These are phyloP conservation scores for Dictyostelium brefeldianum DNA, from an alignment of 78 protist genomes.

Conservation along the genomic window DNA sequence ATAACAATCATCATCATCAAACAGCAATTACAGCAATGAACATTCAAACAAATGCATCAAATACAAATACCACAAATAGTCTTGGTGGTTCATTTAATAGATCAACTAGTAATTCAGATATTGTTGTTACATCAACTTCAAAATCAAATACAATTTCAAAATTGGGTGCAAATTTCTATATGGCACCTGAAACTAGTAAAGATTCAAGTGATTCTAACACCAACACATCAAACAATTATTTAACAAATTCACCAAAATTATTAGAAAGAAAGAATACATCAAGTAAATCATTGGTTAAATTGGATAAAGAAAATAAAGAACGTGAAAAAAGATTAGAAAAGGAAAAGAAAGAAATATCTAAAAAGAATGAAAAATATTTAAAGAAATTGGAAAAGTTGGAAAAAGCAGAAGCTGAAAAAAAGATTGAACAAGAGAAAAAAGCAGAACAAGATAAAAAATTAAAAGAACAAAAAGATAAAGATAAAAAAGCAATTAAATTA, in stretches of 20 bases:
- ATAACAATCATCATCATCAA: background rate
- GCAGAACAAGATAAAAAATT: slow-evolving; percentile 1
- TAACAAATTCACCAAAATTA: background rate
- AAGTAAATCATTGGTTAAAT: slow-evolving; percentile 1
- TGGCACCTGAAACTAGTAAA: background rate
- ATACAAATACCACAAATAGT: background rate
- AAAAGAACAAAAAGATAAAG: slow-evolving; percentile 14
- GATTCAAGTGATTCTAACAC: background rate
- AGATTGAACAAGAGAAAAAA: slow-evolving; percentile 2
- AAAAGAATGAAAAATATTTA: slow-evolving; percentile 47
- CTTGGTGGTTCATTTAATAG: background rate
- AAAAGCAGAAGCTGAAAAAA: slow-evolving; percentile 17
- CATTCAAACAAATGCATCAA: background rate
- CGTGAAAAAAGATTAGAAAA: slow-evolving; percentile 37
- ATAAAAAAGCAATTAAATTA: background rate
- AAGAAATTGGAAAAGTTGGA: slow-evolving; percentile 21
- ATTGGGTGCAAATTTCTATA: slow-evolving; percentile 17
- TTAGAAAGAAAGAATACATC: slow-evolving; percentile 6
- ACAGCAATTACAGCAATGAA: background rate
- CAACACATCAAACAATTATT: background rate
- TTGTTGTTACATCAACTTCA: background rate
- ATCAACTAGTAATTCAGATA: slow-evolving; percentile 7
- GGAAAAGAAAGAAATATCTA: slow-evolving; percentile 25
- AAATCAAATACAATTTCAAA: background rate
- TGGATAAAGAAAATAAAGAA: slow-evolving; percentile 27